Percentiles rank a stretch among this genome's conserved stretches.
phyloP scores from a whole-genome alignment of 495 filamentous ascomycete genomes.

The Talaromyces wortmannii region DNA sequence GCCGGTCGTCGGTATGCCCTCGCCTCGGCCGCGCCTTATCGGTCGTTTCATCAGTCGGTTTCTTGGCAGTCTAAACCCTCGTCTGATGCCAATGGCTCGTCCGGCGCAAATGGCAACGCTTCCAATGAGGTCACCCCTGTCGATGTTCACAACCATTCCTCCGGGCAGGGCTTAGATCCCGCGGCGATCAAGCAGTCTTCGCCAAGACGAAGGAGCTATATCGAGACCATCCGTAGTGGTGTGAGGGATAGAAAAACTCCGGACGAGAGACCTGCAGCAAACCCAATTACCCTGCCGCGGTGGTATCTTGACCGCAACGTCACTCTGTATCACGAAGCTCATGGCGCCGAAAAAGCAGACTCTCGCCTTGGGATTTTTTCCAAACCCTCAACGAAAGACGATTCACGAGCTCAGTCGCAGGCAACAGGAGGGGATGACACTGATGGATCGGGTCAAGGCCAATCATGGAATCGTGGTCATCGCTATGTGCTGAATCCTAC shows the following conservation, averaged over 20 bases:
- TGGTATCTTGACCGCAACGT: slow-evolving; percentile 36
- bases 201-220: slow-evolving; percentile 25
- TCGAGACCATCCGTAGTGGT: slow-evolving; percentile 31
- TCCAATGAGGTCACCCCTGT: slow-evolving; percentile 16
- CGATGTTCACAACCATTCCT: slow-evolving; percentile 12
- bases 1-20: slow-evolving; percentile 35
- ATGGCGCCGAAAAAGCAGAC: neutral
- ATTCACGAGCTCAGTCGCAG: slow-evolving; percentile 6
- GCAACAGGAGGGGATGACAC: slow-evolving; percentile 18
- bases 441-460: slow-evolving; percentile 6
- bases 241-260: slow-evolving; percentile 25
- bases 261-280: slow-evolving; percentile 8
- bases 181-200: slow-evolving; percentile 4
- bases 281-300: slow-evolving; percentile 18
- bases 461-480: slow-evolving; percentile 8
- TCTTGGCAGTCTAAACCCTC: slow-evolving; percentile 26
- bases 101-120: slow-evolving; percentile 12
- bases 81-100: slow-evolving; percentile 19
- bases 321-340: slow-evolving; percentile 11
- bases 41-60: slow-evolving; percentile 31
- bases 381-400: slow-evolving; percentile 8
- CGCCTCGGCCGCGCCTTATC: slow-evolving; percentile 15
- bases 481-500: slow-evolving; percentile 30
- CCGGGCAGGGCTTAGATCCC: slow-evolving; percentile 5
- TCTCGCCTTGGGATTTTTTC: neutral